Evolutionary conservation across 768 basidiomycete species (phyloP).

Genomic region (Pleurotus ostreatus): DNA sequence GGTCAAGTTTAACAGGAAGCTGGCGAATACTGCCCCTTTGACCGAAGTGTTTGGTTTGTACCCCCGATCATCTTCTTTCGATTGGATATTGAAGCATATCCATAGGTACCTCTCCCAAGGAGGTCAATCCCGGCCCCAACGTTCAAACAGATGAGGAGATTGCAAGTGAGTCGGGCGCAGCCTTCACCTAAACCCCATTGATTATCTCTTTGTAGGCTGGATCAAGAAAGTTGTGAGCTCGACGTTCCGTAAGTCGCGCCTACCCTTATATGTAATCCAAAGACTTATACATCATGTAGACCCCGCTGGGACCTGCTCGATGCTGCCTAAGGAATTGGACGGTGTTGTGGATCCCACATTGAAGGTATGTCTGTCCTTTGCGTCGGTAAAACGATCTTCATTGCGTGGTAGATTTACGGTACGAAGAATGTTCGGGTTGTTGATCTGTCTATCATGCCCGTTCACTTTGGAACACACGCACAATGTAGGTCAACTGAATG

Average conservation of each 20-base stretch:
- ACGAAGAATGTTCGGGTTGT: neutral
- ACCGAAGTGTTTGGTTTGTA: slow-evolving; percentile 16
- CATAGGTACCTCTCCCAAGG: neutral
- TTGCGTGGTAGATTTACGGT: neutral
- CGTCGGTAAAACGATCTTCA: neutral
- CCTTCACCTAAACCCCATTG: neutral
- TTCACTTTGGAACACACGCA: neutral
- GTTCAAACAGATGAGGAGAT: slow-evolving; percentile 2
- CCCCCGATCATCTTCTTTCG: too few relatives aligned
- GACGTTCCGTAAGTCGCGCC: neutral
- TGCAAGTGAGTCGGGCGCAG: neutral
- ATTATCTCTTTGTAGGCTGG: neutral
- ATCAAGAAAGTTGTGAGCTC: neutral
- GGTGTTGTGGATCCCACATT: slow-evolving; percentile 22
- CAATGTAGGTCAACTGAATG: neutral
- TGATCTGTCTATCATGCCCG: neutral
- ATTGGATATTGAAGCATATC: too few relatives aligned
- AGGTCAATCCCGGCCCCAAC: neutral
- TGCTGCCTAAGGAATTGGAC: slow-evolving; percentile 35
- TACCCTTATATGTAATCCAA: neutral
- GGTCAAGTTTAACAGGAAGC: slow-evolving; percentile 15
- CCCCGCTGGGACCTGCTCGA: slow-evolving; percentile 41
- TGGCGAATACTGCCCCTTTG: slow-evolving; percentile 15
- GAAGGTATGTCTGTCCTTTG: slow-evolving; percentile 12
- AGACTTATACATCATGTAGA: slow-evolving; percentile 12